phyloP scores from a whole-genome alignment of 805 yeast genomes.

The Yarrowia divulgata region DNA sequence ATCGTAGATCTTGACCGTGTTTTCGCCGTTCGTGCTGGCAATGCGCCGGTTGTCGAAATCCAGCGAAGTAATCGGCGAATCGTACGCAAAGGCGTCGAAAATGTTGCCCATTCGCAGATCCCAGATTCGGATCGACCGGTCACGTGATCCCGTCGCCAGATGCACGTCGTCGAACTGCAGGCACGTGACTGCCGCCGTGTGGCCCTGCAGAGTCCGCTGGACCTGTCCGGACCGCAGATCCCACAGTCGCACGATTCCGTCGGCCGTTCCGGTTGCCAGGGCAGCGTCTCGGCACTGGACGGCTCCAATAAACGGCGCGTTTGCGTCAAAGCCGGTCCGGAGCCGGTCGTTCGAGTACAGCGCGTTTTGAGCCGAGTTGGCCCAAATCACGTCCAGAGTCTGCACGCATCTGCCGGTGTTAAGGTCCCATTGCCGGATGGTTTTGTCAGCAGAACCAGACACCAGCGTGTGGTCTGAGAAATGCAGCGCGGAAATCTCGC shows the following conservation, averaged over 20 bases:
- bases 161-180: constrained; percentile 73
- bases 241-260: constrained; percentile 78
- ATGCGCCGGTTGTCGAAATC: constrained; percentile 67
- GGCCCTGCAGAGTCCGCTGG: constrained; percentile 67
- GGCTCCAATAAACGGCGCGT: constrained; percentile 60
- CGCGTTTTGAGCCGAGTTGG: constrained; percentile 51
- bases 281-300: constrained; percentile 78
- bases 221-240: constrained; percentile 75
- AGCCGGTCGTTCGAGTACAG: constrained; percentile 14
- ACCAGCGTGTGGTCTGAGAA: constrained; percentile 62
- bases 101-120: constrained; percentile 73
- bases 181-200: constrained; percentile 71
- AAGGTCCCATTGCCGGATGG: constrained; percentile 79
- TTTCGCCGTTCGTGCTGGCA: constrained; percentile 60
- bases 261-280: constrained; percentile 78
- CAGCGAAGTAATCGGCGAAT: constrained; percentile 60
- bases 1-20: constrained; percentile 64
- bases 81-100: constrained; percentile 67
- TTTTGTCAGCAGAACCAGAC: constrained; percentile 73
- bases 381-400: constrained; percentile 73
- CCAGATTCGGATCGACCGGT: constrained; percentile 73
- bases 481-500: constrained; percentile 68
- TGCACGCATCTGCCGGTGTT: constrained; percentile 69
- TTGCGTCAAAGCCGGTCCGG: constrained; percentile 39
- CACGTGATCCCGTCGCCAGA: constrained; percentile 68